Evolutionary conservation across 768 basidiomycete species (phyloP), one percentile per base, ranked within the genome.

Genomic region (Tulasnella sp.): DNA sequence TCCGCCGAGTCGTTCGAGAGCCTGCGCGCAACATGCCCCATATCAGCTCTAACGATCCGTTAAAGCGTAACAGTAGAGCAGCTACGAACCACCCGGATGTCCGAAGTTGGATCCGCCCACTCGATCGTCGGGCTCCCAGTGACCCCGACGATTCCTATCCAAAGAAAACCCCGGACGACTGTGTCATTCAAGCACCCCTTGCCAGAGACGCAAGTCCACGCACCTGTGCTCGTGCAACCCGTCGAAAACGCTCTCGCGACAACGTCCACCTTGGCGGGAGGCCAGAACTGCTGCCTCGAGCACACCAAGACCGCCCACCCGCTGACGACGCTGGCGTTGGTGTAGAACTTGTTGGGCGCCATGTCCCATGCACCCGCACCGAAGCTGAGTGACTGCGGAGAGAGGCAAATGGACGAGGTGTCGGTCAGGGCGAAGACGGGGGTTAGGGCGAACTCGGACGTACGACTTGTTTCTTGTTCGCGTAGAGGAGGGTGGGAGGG

Each of bases 351-450:
- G 44, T 74, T 68, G 35, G 42, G 80, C 39, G 68, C 87, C 91
- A 92, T 90, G 72, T 92, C 92, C 91, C 91, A 93, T 0, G 86
- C 79, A 4, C 91, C 91, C 68, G 90, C 86, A 8, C 79, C 81
- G 0, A 39, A 6, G n/a, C 5, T 36, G 42, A 69, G 41, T 6
- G 32, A 26, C 69, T 69, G 47, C 7, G 14, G 22, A 34, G 69
- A 29, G 52, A 12, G 34, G 34, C 29, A 22, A 69, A 35, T 5
- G 42, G 26, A n/a, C n/a, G 9, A 17, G 32, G 12, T 11, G 19
- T 65, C 19, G 40, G 69, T 7, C 5, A 29, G n/a, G 14, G 19
- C 5, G 66, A 67, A 32, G 26, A 63, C 3, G 36, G 14, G 2
- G 26, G 62, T 26, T 26, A 16, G 5, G 64, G 35, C 35, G 34